A percentile compares a stretch with the other conserved stretches of the same genome.
These are phyloP conservation scores for Mucor irregularis DNA, from an alignment of 371 early-diverging fungal genomes.

Conservation along the genomic window DNA sequence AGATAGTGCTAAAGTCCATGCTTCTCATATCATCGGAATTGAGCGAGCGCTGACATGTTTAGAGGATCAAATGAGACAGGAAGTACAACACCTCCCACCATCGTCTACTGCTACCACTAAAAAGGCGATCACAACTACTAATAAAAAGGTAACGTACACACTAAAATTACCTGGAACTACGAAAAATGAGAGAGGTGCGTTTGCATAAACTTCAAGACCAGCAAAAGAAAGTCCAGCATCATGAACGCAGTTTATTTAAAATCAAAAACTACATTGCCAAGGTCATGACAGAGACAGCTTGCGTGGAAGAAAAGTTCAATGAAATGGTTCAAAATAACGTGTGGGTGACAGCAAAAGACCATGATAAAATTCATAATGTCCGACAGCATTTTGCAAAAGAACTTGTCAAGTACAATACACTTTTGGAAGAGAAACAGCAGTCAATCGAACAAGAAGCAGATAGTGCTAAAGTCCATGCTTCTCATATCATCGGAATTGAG, in stretches of 20 bases:
- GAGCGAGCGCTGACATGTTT: constrained; percentile 13
- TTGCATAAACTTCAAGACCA: constrained; percentile 3
- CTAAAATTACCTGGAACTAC: constrained; percentile 9
- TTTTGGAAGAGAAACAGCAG: neutral
- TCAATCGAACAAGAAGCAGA: constrained; percentile 14
- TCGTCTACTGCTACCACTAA: too few species aligned
- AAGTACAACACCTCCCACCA: neutral
- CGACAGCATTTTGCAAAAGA: constrained; percentile 1
- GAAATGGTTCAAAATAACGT: constrained; percentile 2
- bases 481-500: constrained; percentile 25
- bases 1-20: constrained; percentile 9
- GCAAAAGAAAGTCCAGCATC: constrained; percentile 13
- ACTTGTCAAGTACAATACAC: neutral
- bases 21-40: constrained; percentile 23
- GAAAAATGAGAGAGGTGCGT: constrained; percentile 12
- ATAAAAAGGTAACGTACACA: too few species aligned
- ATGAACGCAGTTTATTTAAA: constrained; percentile 6
- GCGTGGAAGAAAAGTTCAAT: neutral
- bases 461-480: constrained; percentile 10
- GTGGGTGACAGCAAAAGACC: constrained; percentile 24
- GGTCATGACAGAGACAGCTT: neutral
- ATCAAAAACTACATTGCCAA: constrained; percentile 4
- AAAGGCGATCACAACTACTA: too few species aligned
- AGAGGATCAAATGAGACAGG: constrained; percentile 5
- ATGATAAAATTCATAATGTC: constrained; percentile 10